phyloP scores from a whole-genome alignment of 2,329 filamentous ascomycete species.

The Pestalotiopsis sp. region DNA sequence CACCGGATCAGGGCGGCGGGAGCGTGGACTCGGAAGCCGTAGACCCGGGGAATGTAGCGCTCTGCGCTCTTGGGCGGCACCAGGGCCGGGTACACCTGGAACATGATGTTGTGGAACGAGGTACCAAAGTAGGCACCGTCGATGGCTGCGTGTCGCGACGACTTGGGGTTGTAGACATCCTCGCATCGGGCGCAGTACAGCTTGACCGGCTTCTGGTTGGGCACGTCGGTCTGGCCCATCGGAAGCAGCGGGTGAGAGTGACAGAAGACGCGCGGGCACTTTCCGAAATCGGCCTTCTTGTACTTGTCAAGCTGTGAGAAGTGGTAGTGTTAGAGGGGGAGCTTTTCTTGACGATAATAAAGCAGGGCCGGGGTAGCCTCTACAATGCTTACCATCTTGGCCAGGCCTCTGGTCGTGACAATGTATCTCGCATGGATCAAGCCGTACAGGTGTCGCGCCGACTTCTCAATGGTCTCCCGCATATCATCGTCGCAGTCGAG shows the following conservation, averaged over 20 bases:
- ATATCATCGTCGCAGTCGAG: constrained; percentile 98
- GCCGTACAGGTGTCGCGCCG: constrained; percentile 91
- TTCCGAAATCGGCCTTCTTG: constrained; percentile 97
- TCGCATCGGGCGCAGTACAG: constrained; percentile 97
- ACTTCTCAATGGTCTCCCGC: constrained; percentile 97
- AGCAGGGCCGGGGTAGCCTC: not conserved
- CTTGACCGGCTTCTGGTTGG: constrained; percentile 88
- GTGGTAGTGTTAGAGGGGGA: not conserved
- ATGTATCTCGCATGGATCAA: constrained; percentile 96
- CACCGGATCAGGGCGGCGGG: constrained; percentile 85
- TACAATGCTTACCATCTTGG: constrained; percentile 80
- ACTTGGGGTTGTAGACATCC: constrained; percentile 99
- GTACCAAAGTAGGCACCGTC: constrained; percentile 98
- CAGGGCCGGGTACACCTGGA: constrained; percentile 94
- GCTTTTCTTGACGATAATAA: too few relatives aligned
- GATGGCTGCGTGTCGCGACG: constrained; percentile 87
- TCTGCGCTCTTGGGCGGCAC: constrained; percentile 84
- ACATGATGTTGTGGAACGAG: constrained; percentile 98
- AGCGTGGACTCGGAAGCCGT: constrained; percentile 94
- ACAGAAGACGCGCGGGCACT: constrained; percentile 96
- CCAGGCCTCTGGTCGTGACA: constrained; percentile 88
- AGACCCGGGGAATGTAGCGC: constrained; percentile 87
- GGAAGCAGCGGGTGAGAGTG: constrained; percentile 90
- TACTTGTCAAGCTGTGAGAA: constrained; percentile 86
- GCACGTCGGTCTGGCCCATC: constrained; percentile 89